Base-by-base conservation (phyloP, 1,284 basidiomycete species). In the Cryptococcus sp. region DNA sequence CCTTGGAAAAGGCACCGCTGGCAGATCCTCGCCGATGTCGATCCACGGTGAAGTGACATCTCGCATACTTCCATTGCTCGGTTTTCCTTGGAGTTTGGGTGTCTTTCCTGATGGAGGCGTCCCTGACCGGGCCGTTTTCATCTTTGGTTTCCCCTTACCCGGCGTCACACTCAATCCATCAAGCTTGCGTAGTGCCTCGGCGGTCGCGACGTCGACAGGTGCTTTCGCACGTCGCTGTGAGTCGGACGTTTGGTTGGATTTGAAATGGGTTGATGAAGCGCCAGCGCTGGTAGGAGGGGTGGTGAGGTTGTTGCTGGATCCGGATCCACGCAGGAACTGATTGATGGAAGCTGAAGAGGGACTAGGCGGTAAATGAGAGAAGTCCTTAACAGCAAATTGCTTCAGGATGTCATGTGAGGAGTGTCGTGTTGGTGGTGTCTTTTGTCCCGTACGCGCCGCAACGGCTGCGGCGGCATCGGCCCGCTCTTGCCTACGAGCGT, bases 131-230 rank as follows among this genome's bases (percentile, higher is more conserved):
- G 89, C 91, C 42, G 84, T 27, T 52, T 64, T 22, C 41, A 46
- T 57, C 38, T 40, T 70, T 16, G 83, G 83, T 60, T 55, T 55
- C 58, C 67, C 59, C 59, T 68, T 71, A 19, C 86, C 84, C 42
- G 83, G 86, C 66, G 90, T 91, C 6, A 85, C 86, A 3, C 86
- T 85, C 15, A 98, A 78, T 0, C 95, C 95, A 70, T 99, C 96
- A 23, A 99, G 81, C 78, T 96, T 96, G 55, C 94, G 86, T 50
- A 99, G 82, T 4, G 92, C 92, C 71, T 96, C 93, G 3, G 87
- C 89, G 1, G 95, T 94, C 62, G 92, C 88, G 69, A 95, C 90
- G 52, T 69, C 63, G 6, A 69, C 69, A 25, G 57, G 35, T 25
- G 35, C 43, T 11, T 52, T 43, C 45, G 52, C 50, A 5, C 50